These are phyloP conservation scores for Fibroporia radiculosa DNA, from an alignment of 768 basidiomycete species.

Conservation along the genomic window DNA sequence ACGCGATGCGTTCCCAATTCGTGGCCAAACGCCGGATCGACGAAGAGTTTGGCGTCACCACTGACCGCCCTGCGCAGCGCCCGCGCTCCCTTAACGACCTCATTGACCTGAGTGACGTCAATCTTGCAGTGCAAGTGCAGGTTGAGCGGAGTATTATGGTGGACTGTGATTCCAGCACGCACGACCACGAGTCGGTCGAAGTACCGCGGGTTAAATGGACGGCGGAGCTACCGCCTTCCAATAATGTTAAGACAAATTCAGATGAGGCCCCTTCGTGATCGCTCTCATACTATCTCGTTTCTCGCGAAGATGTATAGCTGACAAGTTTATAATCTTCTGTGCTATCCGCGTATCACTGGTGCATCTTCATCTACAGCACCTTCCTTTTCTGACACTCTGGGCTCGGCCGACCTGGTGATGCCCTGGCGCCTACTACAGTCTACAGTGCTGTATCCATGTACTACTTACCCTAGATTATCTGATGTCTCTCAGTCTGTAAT, in stretches of 20 bases:
- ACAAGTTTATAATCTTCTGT: too few relatives aligned
- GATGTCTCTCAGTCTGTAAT: too few relatives aligned
- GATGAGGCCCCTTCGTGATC: too few relatives aligned
- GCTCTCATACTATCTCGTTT: too few relatives aligned
- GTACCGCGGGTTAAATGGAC: conserved; percentile 13
- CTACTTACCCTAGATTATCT: too few relatives aligned
- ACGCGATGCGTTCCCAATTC: conserved; percentile 16
- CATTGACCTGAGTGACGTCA: conserved; percentile 1
- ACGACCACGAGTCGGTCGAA: conserved; percentile 13
- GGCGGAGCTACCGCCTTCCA: not conserved
- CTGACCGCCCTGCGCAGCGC: not conserved
- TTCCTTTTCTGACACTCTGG: too few relatives aligned
- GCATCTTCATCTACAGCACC: too few relatives aligned
- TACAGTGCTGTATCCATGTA: too few relatives aligned
- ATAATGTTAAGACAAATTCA: not conserved
- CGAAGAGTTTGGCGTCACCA: not conserved
- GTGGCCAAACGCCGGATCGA: conserved; percentile 7
- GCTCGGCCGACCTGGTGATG: too few relatives aligned
- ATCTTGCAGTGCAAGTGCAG: conserved; percentile 16
- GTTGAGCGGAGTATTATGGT: conserved; percentile 17
- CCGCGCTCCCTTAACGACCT: conserved; percentile 1
- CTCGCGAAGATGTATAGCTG: too few relatives aligned
- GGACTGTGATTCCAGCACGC: conserved; percentile 11
- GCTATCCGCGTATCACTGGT: too few relatives aligned
- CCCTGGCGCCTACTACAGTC: too few relatives aligned